Conservation (phyloP, 2,329 filamentous ascomycete species). For the Byssochlamys sp. region DNA sequence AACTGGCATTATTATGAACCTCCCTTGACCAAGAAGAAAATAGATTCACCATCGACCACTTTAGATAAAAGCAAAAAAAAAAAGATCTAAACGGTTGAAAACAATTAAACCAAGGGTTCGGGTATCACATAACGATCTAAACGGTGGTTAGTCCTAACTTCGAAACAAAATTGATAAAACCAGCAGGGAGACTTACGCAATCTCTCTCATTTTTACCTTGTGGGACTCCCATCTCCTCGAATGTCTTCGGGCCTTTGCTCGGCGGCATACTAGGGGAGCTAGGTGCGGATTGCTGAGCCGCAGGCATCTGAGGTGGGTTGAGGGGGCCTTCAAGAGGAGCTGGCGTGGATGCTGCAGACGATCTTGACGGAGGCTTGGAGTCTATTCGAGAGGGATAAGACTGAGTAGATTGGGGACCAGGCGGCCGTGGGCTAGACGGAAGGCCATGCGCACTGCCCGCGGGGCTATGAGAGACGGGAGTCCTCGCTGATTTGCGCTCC, state of each 20-base stretch:
- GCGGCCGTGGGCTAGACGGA: constrained; percentile 17
- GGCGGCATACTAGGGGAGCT: constrained; percentile 35
- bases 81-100: constrained; percentile 5
- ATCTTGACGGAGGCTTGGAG: constrained; percentile 20
- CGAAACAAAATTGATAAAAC: background rate
- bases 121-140: constrained; percentile 36
- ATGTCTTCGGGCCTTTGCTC: constrained; percentile 79
- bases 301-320: constrained; percentile 26
- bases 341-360: constrained; percentile 35
- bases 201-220: constrained; percentile 73
- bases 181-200: constrained; percentile 57
- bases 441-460: constrained; percentile 9
- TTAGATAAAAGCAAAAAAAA: constrained; percentile 4
- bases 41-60: background rate
- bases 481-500: constrained; percentile 23
- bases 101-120: constrained; percentile 6
- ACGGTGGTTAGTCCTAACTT: constrained; percentile 7
- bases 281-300: constrained; percentile 19
- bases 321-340: constrained; percentile 8
- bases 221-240: constrained; percentile 96
- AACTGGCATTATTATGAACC: background rate
- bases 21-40: background rate
- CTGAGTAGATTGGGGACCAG: constrained; percentile 22
- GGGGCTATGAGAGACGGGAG: constrained; percentile 17
- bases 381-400: constrained; percentile 25